Evolutionary conservation across 768 basidiomycete species (phyloP).

Genomic region (Termitomyces titanicus): DNA sequence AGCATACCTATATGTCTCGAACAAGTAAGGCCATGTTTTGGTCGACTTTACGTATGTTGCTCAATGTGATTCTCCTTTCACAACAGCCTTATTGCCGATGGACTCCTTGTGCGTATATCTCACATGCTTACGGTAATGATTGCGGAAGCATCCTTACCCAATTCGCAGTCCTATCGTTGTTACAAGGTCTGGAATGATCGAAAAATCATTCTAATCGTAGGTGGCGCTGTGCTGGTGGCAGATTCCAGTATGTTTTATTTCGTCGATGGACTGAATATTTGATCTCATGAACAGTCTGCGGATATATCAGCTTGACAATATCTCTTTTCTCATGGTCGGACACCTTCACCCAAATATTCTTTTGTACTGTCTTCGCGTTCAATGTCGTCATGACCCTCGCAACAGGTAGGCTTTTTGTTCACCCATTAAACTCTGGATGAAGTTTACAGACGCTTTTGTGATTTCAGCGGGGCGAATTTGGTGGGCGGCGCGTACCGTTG

Average conservation of each 20-base stretch:
- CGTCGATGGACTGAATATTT: neutral
- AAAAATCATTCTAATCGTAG: constrained; percentile 3
- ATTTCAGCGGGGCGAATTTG: constrained; percentile 17
- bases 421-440: neutral
- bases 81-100: constrained; percentile 24
- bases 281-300: constrained; percentile 15
- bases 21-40: constrained; percentile 28
- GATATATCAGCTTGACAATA: constrained; percentile 11
- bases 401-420: constrained; percentile 16
- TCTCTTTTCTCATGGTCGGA: neutral
- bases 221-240: constrained; percentile 23
- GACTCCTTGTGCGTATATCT: constrained; percentile 20
- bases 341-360: constrained; percentile 14
- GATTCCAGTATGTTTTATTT: constrained; percentile 25
- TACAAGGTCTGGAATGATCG: constrained; percentile 10
- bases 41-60: neutral
- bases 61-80: neutral
- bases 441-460: neutral
- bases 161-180: constrained; percentile 8
- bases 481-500: constrained; percentile 15
- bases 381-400: constrained; percentile 19
- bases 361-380: constrained; percentile 23
- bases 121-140: neutral
- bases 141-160: neutral
- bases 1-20: constrained; percentile 33